Evolutionary conservation across 2,329 filamentous ascomycete genomes (phyloP).

Genomic region (Neopestalotiopsis sp.): DNA sequence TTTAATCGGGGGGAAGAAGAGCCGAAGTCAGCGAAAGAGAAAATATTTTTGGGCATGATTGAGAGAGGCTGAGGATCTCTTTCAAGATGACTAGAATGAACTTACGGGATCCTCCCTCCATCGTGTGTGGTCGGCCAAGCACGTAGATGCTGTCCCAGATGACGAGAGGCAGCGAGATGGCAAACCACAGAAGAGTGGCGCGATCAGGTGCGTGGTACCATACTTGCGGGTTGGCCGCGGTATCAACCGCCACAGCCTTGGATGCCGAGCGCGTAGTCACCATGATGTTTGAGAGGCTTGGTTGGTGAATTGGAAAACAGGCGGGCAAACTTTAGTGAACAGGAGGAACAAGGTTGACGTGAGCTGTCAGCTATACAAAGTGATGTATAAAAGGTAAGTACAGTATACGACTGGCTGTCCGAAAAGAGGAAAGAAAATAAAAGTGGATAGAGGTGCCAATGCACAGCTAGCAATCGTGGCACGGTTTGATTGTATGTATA

Average conservation of each 20-base stretch:
- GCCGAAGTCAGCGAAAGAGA: background rate
- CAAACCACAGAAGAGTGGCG: slow-evolving; percentile 70
- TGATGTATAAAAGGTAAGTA: background rate
- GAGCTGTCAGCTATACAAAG: background rate
- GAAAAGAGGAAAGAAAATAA: background rate
- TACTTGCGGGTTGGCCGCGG: slow-evolving; percentile 9
- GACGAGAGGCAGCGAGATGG: slow-evolving; percentile 77
- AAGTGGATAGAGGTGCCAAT: background rate
- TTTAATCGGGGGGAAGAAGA: background rate
- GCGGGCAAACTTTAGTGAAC: background rate
- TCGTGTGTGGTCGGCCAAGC: slow-evolving; percentile 78
- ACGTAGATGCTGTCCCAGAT: slow-evolving; percentile 84
- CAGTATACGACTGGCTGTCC: background rate
- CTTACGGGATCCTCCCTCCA: slow-evolving; percentile 71
- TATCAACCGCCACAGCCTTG: slow-evolving; percentile 3
- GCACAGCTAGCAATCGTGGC: background rate
- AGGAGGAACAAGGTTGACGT: background rate
- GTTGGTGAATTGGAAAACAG: background rate
- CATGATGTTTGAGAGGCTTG: slow-evolving; percentile 27
- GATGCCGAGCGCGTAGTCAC: slow-evolving; percentile 35
- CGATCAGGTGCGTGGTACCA: slow-evolving; percentile 54
- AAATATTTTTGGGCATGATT: background rate
- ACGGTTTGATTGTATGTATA: background rate
- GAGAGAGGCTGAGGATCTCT: background rate
- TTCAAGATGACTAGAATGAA: background rate